Conservation (phyloP, 2,329 filamentous ascomycete species). For the Hypoxylon sp. region DNA sequence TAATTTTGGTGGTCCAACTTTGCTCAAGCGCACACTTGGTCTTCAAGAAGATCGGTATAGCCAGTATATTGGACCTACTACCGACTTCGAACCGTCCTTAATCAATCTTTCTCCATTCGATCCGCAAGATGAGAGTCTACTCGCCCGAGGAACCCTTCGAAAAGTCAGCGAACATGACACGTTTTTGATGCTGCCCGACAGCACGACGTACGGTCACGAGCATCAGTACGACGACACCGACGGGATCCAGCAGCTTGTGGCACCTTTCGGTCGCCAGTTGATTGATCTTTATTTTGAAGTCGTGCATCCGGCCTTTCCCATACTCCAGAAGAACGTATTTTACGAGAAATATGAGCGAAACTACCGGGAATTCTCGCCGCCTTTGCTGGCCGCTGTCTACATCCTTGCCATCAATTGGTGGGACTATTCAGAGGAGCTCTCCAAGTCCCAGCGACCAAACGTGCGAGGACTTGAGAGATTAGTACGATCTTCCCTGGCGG, state of each 20-base stretch:
- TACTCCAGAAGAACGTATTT: slow-evolving; percentile 83
- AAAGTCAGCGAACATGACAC: slow-evolving; percentile 81
- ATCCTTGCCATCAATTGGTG: slow-evolving; percentile 90
- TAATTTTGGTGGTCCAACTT: slow-evolving; percentile 71
- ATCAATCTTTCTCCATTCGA: slow-evolving; percentile 84
- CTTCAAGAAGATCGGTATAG: slow-evolving; percentile 81
- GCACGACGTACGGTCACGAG: slow-evolving; percentile 74
- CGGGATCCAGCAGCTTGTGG: slow-evolving; percentile 78
- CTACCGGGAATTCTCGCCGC: slow-evolving; percentile 77
- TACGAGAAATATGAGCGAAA: slow-evolving; percentile 79
- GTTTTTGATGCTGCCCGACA: slow-evolving; percentile 81
- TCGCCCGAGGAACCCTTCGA: slow-evolving; percentile 73
- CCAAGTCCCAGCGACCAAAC: slow-evolving; percentile 72
- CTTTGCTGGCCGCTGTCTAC: slow-evolving; percentile 81
- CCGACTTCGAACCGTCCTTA: slow-evolving; percentile 83
- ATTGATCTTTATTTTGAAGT: slow-evolving; percentile 84
- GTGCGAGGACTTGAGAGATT: slow-evolving; percentile 77
- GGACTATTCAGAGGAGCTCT: slow-evolving; percentile 75
- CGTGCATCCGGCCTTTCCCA: slow-evolving; percentile 82
- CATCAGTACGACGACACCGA: slow-evolving; percentile 74
- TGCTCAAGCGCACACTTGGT: slow-evolving; percentile 75
- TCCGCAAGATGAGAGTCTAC: slow-evolving; percentile 79
- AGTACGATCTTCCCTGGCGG: slow-evolving; percentile 74
- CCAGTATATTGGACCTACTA: slow-evolving; percentile 84
- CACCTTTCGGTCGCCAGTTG: slow-evolving; percentile 77